Evolutionary conservation across 2,329 filamentous ascomycete species (phyloP).

Genomic region (Pseudofabraea citricarpa): DNA sequence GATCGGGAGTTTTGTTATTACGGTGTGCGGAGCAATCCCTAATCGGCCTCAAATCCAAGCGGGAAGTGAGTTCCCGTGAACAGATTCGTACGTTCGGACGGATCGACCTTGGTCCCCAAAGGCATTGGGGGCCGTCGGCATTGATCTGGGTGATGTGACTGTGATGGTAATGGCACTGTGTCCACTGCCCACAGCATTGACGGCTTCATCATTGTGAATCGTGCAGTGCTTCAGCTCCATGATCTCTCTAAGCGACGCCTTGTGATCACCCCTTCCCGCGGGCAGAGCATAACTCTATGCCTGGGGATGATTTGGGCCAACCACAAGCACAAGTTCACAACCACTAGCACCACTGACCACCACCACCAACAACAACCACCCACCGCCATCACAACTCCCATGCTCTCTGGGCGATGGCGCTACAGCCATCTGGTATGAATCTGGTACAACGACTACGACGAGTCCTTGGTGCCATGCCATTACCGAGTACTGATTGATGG

Average conservation of each 20-base stretch:
- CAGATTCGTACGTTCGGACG: too few species aligned
- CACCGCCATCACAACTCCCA: not conserved
- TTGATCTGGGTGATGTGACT: not conserved
- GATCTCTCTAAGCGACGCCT: not conserved
- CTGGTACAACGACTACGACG: too few species aligned
- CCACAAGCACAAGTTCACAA: not conserved
- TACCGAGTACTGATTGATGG: too few species aligned
- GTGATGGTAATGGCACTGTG: not conserved
- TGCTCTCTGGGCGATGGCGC: not conserved
- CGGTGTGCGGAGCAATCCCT: too few species aligned
- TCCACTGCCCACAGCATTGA: slow-evolving; percentile 1
- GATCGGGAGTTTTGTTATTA: too few species aligned
- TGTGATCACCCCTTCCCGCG: not conserved
- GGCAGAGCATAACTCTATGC: not conserved
- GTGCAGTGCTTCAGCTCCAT: not conserved
- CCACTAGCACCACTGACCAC: not conserved
- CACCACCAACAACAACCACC: not conserved
- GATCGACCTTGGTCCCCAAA: too few species aligned
- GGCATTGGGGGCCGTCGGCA: not conserved
- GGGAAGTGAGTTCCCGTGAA: too few species aligned
- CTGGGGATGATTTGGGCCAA: not conserved
- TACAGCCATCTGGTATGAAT: not conserved
- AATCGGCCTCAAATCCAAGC: too few species aligned
- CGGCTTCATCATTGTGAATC: not conserved
- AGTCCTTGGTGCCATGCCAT: too few species aligned